Base-by-base conservation (phyloP, 768 basidiomycete species). In the Collybia sordida region DNA sequence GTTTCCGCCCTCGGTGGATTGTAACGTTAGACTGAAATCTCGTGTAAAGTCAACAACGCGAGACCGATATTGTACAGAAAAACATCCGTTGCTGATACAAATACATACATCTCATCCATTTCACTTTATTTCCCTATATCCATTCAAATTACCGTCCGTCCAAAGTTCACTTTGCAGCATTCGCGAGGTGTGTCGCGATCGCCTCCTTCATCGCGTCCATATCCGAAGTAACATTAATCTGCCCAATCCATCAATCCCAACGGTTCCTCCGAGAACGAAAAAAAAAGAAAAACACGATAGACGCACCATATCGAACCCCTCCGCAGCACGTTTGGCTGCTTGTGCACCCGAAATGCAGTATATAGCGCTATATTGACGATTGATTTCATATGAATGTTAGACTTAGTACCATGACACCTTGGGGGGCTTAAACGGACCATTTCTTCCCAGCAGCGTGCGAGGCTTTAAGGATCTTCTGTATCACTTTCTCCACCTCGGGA, bases 371-470 rank as follows among this genome's bases (percentile, higher is more conserved):
- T 25, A 19, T 22, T 19, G 18, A 21, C 6, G 18, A 4, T 9
- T 31, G 31, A 31, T 3, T n/a, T n/a, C n/a, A n/a, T n/a, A n/a
- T n/a, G n/a, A n/a, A n/a, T n/a, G n/a, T n/a, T n/a, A n/a, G n/a
- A n/a, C n/a, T n/a, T 31, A 31, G 14, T 11, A 31, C 31, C 9
- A 6, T 3, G 14, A 4, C 25, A 4, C 9, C 25, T 27, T 27
- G 14, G 11, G 14, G 49, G 38, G 35, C 40, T 39, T 63, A 58
- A 47, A 31, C 70, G 17, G 50, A 85, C 85, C 83, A 85, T 70
- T 87, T 88, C 71, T 86, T 88, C 18, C 77, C 73, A 7, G 75
- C 74, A 37, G 57, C 59, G 54, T 87, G 85, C 0, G 79, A 67
- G 2, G 62, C 73, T 34, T 68, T 56, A 24, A 82, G 67, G 21